These are phyloP conservation scores for Solanum phureja DNA, from an alignment of 257 asterid genomes.

Conservation along the genomic window DNA sequence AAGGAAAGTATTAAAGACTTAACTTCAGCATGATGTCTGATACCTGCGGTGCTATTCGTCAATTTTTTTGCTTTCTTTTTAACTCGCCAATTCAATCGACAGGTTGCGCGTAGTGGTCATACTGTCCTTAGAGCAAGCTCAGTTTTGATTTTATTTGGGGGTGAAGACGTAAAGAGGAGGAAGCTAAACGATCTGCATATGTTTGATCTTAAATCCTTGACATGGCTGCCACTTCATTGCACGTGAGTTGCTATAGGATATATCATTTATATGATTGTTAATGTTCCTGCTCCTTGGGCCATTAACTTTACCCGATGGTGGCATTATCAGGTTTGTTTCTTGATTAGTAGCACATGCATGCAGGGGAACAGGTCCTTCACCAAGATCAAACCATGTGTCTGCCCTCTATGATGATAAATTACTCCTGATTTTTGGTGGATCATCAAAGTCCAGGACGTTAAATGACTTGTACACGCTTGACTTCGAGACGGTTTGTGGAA, in stretches of 20 bases:
- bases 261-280: not conserved
- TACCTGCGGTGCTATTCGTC: not conserved
- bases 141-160: conserved; percentile 81
- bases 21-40: not conserved
- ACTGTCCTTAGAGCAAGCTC: conserved; percentile 82
- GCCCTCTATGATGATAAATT: conserved; percentile 87
- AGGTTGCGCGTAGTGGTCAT: conserved; percentile 97
- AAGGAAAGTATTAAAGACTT: not conserved
- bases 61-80: not conserved
- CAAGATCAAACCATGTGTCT: conserved; percentile 83
- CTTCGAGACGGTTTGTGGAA: conserved; percentile 77
- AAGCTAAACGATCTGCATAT: conserved; percentile 90
- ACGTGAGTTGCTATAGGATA: conserved; percentile 42
- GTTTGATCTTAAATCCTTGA: conserved; percentile 92
- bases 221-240: conserved; percentile 99
- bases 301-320: not conserved
- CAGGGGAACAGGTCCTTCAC: conserved; percentile 90
- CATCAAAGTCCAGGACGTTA: conserved; percentile 79
- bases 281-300: not conserved
- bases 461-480: conserved; percentile 90
- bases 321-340: not conserved
- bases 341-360: not conserved
- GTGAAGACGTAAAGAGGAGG: conserved; percentile 75
- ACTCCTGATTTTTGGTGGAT: conserved; percentile 82
- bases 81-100: conserved; percentile 7